phyloP scores from a whole-genome alignment of 345 rosid genomes.

The Lepidium africanum region DNA sequence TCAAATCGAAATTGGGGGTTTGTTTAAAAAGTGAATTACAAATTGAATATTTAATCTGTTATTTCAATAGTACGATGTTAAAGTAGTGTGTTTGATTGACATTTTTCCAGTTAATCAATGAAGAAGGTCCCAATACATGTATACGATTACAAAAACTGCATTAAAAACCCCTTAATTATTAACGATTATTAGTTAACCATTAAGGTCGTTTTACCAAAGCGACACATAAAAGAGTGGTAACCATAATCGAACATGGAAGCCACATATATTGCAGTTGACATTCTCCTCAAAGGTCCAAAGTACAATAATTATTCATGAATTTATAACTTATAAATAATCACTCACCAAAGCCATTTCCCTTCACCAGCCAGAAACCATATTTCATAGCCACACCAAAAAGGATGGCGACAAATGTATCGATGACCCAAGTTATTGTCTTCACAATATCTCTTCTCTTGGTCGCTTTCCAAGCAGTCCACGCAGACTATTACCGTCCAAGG shows the following conservation, averaged over 20 bases:
- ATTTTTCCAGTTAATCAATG: no score
- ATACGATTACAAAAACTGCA: no score
- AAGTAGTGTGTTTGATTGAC: no score
- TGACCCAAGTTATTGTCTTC: constrained; percentile 5
- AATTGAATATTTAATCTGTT: no score
- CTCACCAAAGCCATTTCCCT: constrained; percentile 7
- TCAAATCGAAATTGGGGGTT: no score
- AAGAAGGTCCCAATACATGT: no score
- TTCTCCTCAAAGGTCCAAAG: not conserved
- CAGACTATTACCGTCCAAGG: constrained; percentile 28
- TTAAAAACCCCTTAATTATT: not conserved
- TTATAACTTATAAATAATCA: constrained; percentile 24
- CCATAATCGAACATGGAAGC: constrained; percentile 54
- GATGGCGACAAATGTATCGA: constrained; percentile 21
- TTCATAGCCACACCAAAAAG: constrained; percentile 8
- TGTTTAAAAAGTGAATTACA: no score
- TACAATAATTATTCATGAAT: not conserved
- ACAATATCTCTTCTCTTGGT: constrained; percentile 20
- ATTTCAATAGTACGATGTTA: no score
- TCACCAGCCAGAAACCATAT: constrained; percentile 8
- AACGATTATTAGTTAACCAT: not conserved
- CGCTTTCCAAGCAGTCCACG: constrained; percentile 23
- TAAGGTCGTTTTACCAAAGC: not conserved
- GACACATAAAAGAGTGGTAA: constrained; percentile 34
- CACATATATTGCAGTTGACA: constrained; percentile 30